phyloP scores from a whole-genome alignment of 164 flowering plant genomes.

The Stephania japonica region DNA sequence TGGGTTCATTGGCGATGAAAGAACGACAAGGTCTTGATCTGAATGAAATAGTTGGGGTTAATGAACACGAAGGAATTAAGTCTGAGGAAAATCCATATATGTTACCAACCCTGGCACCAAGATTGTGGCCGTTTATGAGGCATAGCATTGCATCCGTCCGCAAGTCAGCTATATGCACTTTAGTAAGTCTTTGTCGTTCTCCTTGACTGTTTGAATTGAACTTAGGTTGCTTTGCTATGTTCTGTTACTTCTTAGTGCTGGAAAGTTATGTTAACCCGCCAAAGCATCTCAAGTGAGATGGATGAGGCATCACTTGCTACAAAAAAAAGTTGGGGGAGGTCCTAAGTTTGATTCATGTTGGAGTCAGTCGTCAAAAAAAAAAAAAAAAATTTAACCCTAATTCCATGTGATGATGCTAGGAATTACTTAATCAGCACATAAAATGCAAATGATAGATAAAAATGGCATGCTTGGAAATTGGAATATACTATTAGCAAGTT shows the following conservation, averaged over 20 bases:
- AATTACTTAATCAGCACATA: too few species aligned
- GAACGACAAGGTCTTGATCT: conserved; percentile 52
- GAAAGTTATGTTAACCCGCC: too few species aligned
- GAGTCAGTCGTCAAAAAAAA: too few species aligned
- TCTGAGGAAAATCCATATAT: conserved; percentile 58
- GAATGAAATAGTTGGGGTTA: conserved; percentile 47
- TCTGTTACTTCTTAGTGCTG: not conserved
- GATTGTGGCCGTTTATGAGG: conserved; percentile 99
- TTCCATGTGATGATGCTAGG: too few species aligned
- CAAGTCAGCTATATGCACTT: conserved; percentile 79
- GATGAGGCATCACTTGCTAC: too few species aligned
- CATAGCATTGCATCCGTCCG: conserved; percentile 95
- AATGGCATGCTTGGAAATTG: too few species aligned
- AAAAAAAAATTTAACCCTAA: too few species aligned
- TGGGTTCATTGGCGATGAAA: conserved; percentile 25
- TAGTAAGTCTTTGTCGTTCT: conserved; percentile 41
- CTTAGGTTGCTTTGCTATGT: not conserved
- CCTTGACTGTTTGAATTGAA: not conserved
- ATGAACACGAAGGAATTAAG: conserved; percentile 36
- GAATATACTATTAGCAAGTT: too few species aligned
- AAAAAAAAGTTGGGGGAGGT: too few species aligned
- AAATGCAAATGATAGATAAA: too few species aligned
- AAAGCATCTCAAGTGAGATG: too few species aligned
- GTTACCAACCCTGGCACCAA: conserved; percentile 79
- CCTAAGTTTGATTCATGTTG: too few species aligned